These are phyloP conservation scores for Theobroma grandiflorum DNA, from an alignment of 441 rosid genomes.

Conservation along the genomic window DNA sequence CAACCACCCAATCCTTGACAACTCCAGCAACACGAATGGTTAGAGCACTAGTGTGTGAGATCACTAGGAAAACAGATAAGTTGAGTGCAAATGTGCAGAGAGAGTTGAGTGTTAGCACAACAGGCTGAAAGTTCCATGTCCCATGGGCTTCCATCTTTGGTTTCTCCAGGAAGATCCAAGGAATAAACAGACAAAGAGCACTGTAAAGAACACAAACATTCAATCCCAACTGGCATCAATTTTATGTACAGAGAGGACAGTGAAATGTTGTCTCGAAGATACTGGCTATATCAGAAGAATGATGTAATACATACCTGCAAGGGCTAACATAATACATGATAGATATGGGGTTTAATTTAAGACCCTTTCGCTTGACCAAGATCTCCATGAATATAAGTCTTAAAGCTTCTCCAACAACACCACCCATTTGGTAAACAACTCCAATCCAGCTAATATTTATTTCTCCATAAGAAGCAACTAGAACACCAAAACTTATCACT, in stretches of 20 bases:
- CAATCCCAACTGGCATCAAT: constrained; percentile 8
- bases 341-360: constrained; percentile 88
- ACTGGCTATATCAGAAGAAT: background rate
- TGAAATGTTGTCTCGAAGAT: constrained; percentile 2
- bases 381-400: constrained; percentile 96
- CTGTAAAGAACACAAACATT: constrained; percentile 50
- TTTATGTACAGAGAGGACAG: background rate
- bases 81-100: constrained; percentile 95
- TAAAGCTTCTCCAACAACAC: constrained; percentile 93
- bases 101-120: constrained; percentile 77
- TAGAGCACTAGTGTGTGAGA: constrained; percentile 94
- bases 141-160: constrained; percentile 82
- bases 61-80: constrained; percentile 96
- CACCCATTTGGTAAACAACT: constrained; percentile 99
- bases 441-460: constrained; percentile 89
- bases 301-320: constrained; percentile 71
- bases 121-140: constrained; percentile 73
- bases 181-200: constrained; percentile 85
- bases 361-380: constrained; percentile 92
- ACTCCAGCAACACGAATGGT: constrained; percentile 94
- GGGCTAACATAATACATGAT: constrained; percentile 95
- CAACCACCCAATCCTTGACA: constrained; percentile 91
- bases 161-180: constrained; percentile 95
- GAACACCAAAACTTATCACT: constrained; percentile 90
- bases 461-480: constrained; percentile 96